A percentile compares a stretch with the other conserved stretches of the same genome.
Conservation (phyloP, 2,329 filamentous ascomycete species). For the Pyrenophora tritici-repentis region DNA sequence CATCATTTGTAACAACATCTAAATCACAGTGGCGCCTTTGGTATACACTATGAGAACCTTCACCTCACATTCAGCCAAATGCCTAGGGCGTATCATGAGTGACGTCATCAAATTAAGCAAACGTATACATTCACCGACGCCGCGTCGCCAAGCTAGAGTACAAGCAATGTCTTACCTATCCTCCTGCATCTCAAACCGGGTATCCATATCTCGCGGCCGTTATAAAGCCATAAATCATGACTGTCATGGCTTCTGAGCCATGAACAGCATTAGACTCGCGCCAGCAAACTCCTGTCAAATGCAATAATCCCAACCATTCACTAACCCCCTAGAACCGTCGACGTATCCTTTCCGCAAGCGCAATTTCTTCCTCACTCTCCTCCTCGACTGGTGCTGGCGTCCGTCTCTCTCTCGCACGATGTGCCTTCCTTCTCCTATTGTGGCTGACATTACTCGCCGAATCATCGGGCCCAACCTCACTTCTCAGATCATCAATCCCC, state of each 20-base stretch:
- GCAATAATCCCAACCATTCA: slow-evolving; percentile 2
- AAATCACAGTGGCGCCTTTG: no score
- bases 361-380: slow-evolving; percentile 43
- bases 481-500: slow-evolving; percentile 48
- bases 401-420: slow-evolving; percentile 69
- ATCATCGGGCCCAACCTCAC: slow-evolving; percentile 73
- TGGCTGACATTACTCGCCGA: slow-evolving; percentile 80
- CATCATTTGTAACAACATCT: neutral
- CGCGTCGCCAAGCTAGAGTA: slow-evolving; percentile 4
- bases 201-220: slow-evolving; percentile 35
- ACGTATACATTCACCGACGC: slow-evolving; percentile 5
- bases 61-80: neutral
- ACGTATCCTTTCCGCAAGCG: slow-evolving; percentile 35
- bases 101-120: slow-evolving; percentile 10
- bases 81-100: neutral
- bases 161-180: slow-evolving; percentile 2
- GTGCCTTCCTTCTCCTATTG: slow-evolving; percentile 68
- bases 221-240: slow-evolving; percentile 25
- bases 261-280: slow-evolving; percentile 9
- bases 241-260: slow-evolving; percentile 7
- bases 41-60: no score
- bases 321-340: slow-evolving; percentile 26
- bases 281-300: slow-evolving; percentile 12
- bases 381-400: slow-evolving; percentile 74
- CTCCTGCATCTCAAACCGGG: slow-evolving; percentile 22